Evolutionary conservation across 495 filamentous ascomycete genomes (phyloP).

Genomic region (Aspergillus mulundensis): DNA sequence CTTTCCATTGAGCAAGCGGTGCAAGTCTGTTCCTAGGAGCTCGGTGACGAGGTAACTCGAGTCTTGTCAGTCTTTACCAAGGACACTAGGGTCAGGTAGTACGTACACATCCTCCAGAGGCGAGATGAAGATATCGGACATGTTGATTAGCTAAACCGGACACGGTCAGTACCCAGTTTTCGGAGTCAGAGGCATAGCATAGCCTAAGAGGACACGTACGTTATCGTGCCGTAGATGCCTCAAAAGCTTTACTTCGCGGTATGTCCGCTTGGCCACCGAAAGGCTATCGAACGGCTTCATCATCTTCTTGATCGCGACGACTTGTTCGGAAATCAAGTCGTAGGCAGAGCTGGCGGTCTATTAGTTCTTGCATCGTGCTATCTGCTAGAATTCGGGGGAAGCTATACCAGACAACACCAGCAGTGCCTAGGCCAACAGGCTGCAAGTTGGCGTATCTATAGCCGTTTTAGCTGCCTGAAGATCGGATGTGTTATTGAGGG

Average conservation of each 20-base stretch:
- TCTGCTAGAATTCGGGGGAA: neutral
- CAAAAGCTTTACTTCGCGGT: conserved; percentile 92
- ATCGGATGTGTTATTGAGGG: neutral
- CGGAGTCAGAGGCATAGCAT: neutral
- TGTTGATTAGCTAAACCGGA: conserved; percentile 77
- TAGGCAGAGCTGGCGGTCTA: conserved; percentile 69
- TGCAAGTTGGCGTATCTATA: conserved; percentile 91
- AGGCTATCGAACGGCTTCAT: conserved; percentile 99
- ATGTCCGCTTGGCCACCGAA: conserved; percentile 92
- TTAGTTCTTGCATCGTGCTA: neutral
- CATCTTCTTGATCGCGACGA: conserved; percentile 98
- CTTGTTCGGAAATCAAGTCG: conserved; percentile 89
- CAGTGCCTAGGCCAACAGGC: conserved; percentile 97
- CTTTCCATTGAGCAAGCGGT: conserved; percentile 86
- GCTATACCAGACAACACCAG: conserved; percentile 89
- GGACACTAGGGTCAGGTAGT: neutral
- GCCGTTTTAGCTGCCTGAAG: conserved; percentile 17
- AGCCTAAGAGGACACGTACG: conserved; percentile 40
- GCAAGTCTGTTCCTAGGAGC: conserved; percentile 92
- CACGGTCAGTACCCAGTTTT: neutral
- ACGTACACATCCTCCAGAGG: conserved; percentile 95
- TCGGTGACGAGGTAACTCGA: conserved; percentile 94
- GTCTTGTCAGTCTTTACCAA: conserved; percentile 10
- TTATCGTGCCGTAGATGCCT: conserved; percentile 98
- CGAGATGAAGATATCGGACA: conserved; percentile 99